These are phyloP conservation scores for Casuarina cunninghamiana DNA, from an alignment of 306 rosid species.

Conservation along the genomic window DNA sequence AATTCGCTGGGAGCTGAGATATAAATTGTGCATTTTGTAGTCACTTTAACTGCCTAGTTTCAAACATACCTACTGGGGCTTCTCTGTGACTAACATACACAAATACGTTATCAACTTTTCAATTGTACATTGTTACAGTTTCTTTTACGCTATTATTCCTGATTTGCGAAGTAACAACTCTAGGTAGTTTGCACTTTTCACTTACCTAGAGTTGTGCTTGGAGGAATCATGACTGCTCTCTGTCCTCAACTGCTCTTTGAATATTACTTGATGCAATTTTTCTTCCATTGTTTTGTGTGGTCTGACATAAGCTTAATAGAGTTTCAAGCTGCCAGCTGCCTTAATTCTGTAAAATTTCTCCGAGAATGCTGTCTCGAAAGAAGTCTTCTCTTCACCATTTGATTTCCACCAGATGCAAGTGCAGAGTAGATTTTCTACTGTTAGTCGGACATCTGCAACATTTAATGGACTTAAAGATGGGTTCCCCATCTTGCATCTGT, in stretches of 20 bases:
- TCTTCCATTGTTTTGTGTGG: neutral
- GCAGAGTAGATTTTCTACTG: neutral
- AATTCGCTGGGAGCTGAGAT: neutral
- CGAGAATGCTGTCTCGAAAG: neutral
- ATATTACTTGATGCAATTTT: neutral
- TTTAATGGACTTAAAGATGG: neutral
- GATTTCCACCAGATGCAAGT: neutral
- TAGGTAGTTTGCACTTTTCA: too few species aligned
- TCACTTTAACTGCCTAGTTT: neutral
- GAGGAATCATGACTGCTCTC: too few species aligned
- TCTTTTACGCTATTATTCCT: neutral
- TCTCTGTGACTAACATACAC: neutral
- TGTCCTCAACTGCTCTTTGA: neutral
- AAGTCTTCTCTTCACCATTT: neutral
- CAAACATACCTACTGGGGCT: neutral
- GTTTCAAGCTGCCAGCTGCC: neutral
- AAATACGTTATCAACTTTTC: too few species aligned
- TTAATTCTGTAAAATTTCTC: neutral
- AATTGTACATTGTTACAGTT: neutral
- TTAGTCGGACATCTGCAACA: neutral
- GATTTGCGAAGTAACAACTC: neutral
- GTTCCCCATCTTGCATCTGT: neutral
- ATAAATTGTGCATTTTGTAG: neutral
- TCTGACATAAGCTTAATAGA: neutral
- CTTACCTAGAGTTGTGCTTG: too few species aligned